Base-by-base conservation (phyloP, 2,329 filamentous ascomycete species). In the Thelonectria rubi region DNA sequence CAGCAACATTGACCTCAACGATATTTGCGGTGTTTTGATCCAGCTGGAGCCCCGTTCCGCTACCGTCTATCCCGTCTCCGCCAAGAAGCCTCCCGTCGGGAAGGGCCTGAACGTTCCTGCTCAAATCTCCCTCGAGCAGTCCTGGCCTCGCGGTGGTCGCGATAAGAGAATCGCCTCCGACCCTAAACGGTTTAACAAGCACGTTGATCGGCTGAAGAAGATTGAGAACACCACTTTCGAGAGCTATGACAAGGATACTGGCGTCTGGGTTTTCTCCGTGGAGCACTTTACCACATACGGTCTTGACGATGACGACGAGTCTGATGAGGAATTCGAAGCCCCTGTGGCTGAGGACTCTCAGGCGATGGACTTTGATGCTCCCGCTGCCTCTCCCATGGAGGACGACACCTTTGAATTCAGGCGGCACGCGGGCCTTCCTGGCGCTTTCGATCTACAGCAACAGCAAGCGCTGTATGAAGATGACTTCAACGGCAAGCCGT, bases 231-330 rank as follows among this genome's bases (percentile, higher is more conserved):
- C 95, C 0, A 87, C 88, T 4, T 98, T 97, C 71, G 83, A 94
- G 69, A 84, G 84, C 70, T 99, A 97, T 76, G 86, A 96, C 65
- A 82, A 84, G 59, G 84, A 92, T 1, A 93, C 88, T 54, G 95
- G 94, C 54, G 86, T 91, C 48, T 99, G 96, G 96, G 86, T 87
- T 14, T 99, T 99, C 80, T 88, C 83, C 10, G 95, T 99, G n/a
- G 89, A 94, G 72, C 95, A 99, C 77, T 99, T 96, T 76, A 98
- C 94, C 1, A 97, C 93, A 1, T 99, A 99, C 74, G 94, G 91
- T 42, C 84, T 98, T 65, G 92, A 91, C 42, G 86, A 89, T 54
- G 91, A 93, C 46, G 90, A 92, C 26, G 89, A 91, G 52, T 88
- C 86, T 8, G 84, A 89, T 48, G 82, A 82, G 8, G 87, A 87